These are phyloP conservation scores for Aspergillus cejpii DNA, from an alignment of 2,329 filamentous ascomycete species.

Conservation along the genomic window DNA sequence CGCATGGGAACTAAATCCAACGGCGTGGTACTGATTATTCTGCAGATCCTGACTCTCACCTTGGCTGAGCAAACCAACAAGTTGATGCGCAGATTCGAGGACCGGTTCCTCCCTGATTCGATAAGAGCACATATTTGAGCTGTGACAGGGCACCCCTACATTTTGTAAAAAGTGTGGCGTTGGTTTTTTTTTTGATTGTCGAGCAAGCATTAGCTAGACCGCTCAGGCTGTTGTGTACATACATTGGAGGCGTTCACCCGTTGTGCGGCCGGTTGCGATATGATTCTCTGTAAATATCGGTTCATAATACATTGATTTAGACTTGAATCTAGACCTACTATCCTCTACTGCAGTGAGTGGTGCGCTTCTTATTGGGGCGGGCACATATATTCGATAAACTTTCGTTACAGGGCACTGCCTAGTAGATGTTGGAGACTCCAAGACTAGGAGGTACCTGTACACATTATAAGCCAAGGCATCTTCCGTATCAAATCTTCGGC, in stretches of 20 bases:
- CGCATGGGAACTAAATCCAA: neutral
- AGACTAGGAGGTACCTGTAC: no score
- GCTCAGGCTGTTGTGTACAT: slow-evolving; percentile 4
- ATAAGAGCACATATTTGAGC: slow-evolving; percentile 44
- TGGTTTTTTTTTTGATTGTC: neutral
- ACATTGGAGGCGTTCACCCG: slow-evolving; percentile 18
- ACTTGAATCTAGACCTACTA: neutral
- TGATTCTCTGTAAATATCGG: slow-evolving; percentile 14
- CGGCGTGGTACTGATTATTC: slow-evolving; percentile 16
- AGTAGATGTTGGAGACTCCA: no score
- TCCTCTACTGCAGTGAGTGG: neutral
- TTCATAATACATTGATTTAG: slow-evolving; percentile 2
- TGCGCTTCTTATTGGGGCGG: neutral
- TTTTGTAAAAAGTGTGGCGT: neutral
- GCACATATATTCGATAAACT: no score
- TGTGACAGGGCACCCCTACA: neutral
- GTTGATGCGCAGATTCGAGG: slow-evolving; percentile 72
- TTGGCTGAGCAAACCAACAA: slow-evolving; percentile 97
- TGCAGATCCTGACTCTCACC: slow-evolving; percentile 74
- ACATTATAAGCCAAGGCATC: no score
- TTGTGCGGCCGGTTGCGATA: slow-evolving; percentile 8
- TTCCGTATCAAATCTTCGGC: no score
- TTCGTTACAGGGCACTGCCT: no score
- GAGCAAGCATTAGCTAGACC: slow-evolving; percentile 1
- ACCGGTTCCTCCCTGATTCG: slow-evolving; percentile 46